Conservation (phyloP, 768 basidiomycete species). For the Amanita rubescens region DNA sequence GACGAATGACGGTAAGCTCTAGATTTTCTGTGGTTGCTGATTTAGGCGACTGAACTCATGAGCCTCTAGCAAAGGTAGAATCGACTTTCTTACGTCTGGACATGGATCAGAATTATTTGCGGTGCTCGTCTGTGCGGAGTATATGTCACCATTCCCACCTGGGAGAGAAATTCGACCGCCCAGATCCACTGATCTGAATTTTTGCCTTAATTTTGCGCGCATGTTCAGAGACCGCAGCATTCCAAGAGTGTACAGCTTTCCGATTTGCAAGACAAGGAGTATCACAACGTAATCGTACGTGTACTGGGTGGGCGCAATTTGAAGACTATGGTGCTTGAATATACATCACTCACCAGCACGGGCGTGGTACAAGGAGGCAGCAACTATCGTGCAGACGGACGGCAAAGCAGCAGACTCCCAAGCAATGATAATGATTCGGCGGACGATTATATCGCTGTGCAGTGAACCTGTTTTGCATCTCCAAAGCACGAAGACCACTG, state of each 20-base stretch:
- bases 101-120: neutral
- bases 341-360: constrained; percentile 20
- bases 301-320: neutral
- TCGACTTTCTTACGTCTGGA: neutral
- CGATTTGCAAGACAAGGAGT: constrained; percentile 42
- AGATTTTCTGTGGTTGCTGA: neutral
- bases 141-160: constrained; percentile 17
- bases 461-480: constrained; percentile 26
- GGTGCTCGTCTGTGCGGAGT: neutral
- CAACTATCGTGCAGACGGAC: constrained; percentile 27
- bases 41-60: neutral
- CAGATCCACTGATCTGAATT: constrained; percentile 31
- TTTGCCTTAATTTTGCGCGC: constrained; percentile 24
- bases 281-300: constrained; percentile 31
- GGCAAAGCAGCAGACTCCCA: constrained; percentile 29
- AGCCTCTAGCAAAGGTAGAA: neutral
- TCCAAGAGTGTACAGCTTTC: constrained; percentile 40
- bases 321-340: no score
- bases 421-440: constrained; percentile 32
- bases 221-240: constrained; percentile 33
- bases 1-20: neutral
- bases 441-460: constrained; percentile 32
- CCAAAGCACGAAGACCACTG: constrained; percentile 37
- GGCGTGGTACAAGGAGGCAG: constrained; percentile 29
- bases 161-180: constrained; percentile 33